Percentiles rank a stretch among this genome's conserved stretches.
Conservation (phyloP, 192 early-diverging fungal species). For the Glomus cerebriforme region DNA sequence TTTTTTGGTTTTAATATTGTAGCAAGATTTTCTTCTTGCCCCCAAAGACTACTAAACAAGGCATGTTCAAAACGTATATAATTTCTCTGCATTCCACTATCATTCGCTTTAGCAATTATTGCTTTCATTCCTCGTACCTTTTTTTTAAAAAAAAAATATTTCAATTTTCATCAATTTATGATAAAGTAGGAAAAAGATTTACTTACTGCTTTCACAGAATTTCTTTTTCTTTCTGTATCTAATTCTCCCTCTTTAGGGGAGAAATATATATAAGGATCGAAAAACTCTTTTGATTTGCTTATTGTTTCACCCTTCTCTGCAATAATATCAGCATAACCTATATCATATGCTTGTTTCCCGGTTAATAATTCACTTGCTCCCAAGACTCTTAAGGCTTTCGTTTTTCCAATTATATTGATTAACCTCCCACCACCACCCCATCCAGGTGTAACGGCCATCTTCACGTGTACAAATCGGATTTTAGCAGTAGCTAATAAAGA, state of each 20-base stretch:
- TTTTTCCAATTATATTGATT: constrained; percentile 45
- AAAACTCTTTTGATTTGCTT: constrained; percentile 38
- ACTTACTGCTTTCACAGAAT: constrained; percentile 18
- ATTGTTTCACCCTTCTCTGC: constrained; percentile 32
- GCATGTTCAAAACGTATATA: neutral
- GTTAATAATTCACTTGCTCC: constrained; percentile 44
- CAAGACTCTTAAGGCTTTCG: constrained; percentile 51
- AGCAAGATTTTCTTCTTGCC: neutral
- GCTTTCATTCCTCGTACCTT: constrained; percentile 10
- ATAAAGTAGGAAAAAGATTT: neutral
- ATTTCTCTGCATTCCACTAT: neutral
- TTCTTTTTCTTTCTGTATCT: neutral
- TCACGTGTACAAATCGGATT: constrained; percentile 63
- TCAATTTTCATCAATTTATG: neutral
- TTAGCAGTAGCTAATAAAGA: constrained; percentile 27
- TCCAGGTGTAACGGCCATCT: constrained; percentile 63
- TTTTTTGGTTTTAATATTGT: neutral
- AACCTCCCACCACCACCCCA: constrained; percentile 64
- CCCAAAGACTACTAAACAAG: neutral
- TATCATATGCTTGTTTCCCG: constrained; percentile 38
- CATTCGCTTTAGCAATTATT: constrained; percentile 1
- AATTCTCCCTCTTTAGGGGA: neutral
- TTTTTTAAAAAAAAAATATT: neutral
- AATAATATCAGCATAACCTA: constrained; percentile 46
- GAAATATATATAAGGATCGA: constrained; percentile 43